Evolutionary conservation across 371 early-diverging fungal genomes (phyloP).

Genomic region (Rhizopus sp.): DNA sequence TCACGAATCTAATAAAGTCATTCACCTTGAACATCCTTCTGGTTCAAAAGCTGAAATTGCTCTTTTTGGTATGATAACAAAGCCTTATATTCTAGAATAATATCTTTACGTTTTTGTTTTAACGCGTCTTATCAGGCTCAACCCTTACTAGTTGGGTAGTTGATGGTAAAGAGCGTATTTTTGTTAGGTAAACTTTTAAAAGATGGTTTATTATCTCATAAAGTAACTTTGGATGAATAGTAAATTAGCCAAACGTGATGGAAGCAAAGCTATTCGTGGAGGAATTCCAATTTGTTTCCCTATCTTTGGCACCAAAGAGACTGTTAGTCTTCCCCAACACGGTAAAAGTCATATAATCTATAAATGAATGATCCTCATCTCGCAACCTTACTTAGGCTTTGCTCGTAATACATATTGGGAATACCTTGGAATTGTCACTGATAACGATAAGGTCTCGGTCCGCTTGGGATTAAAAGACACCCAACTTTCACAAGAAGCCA

Average conservation of each 20-base stretch:
- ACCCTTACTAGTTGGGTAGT: conserved; percentile 81
- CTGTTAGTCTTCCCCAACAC: conserved; percentile 68
- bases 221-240: conserved; percentile 28
- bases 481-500: conserved; percentile 57
- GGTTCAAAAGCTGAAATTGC: conserved; percentile 60
- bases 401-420: conserved; percentile 80
- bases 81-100: too few relatives aligned
- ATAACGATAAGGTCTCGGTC: conserved; percentile 63
- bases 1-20: conserved; percentile 35
- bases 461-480: conserved; percentile 69
- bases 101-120: background rate
- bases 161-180: conserved; percentile 68
- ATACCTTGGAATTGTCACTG: conserved; percentile 54
- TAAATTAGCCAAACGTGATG: conserved; percentile 70
- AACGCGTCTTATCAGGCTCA: conserved; percentile 50
- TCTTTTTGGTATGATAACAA: conserved; percentile 52
- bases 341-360: conserved; percentile 34
- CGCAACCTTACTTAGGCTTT: conserved; percentile 73
- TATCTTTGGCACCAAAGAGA: conserved; percentile 71
- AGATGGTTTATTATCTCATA: background rate
- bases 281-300: conserved; percentile 86
- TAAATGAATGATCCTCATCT: background rate
- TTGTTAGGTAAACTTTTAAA: conserved; percentile 61
- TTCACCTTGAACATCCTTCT: conserved; percentile 48
- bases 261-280: conserved; percentile 86